Base-by-base conservation (phyloP, 768 basidiomycete genomes). In the Grammothele lineata region DNA sequence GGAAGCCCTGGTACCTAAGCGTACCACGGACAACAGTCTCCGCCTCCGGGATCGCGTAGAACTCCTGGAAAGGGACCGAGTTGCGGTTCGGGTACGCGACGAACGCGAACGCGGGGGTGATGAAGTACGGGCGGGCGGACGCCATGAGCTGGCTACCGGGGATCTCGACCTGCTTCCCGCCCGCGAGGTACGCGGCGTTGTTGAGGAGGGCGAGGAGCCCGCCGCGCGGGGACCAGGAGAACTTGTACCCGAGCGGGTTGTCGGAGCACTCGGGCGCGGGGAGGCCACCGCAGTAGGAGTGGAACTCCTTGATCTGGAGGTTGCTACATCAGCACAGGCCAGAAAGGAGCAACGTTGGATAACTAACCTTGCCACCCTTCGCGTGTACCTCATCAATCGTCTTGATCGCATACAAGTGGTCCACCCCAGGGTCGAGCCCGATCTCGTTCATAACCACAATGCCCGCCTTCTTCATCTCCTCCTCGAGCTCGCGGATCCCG, bases 201-300 rank as follows among this genome's bases (percentile, higher is more conserved):
- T 98, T 98, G 58, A 93, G 80, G 42, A 97, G 80, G 2, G 96
- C 95, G 56, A 97, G 86, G 45, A 99, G 85, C 36, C 94, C 93
- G 42, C 94, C 95, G 18, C 92, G 87, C 7, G 93, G 89, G 6
- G 92, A 95, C 96, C 96, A 98, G 30, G 92, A 96, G 73, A 99
- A 97, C 67, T 97, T 97, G 82, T 97, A 99, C 10, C 95, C 95
- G 47, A 98, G 85, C 2, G 96, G 93, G 72, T 98, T 99, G 61
- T 84, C 83, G 4, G 92, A 81, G 61, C 86, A 86, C 58, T 91
- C 85, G 6, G 92, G 90, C 0, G 93, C 91, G 39, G 94, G 93
- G 39, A 97, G 86, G 48, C 95, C 95, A 62, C 94, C 93, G 55
- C 95, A 98, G 78, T 92, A 96, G 0, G 90, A 93, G 45, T 87